phyloP scores from a whole-genome alignment of 139 green algal genomes.

The Chlamydomonas urium region DNA sequence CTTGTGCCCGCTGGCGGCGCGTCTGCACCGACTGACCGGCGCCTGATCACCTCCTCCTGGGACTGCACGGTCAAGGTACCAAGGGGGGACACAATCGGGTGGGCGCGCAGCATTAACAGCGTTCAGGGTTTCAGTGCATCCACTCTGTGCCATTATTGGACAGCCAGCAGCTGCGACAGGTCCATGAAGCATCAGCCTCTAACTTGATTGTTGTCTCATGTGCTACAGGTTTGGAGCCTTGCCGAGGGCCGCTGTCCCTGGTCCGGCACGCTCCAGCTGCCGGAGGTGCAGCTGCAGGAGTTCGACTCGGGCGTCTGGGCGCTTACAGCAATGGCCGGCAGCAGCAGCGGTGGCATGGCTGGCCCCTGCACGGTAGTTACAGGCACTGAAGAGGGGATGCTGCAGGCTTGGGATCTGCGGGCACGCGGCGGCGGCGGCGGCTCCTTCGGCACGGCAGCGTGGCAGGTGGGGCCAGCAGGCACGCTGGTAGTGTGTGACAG shows the following conservation, averaged over 20 bases:
- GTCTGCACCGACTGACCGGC: too few species aligned
- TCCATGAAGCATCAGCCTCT: background rate
- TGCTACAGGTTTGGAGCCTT: slow-evolving; percentile 38
- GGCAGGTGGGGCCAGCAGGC: too few species aligned
- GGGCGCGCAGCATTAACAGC: too few species aligned
- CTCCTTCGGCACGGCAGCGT: too few species aligned
- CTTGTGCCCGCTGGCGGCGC: background rate
- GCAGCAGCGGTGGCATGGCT: background rate
- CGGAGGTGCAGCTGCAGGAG: slow-evolving; percentile 37
- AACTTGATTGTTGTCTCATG: background rate
- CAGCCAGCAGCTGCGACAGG: background rate
- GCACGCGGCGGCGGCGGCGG: background rate
- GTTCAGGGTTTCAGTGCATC: too few species aligned
- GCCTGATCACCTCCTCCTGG: slow-evolving; percentile 58
- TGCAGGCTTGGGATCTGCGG: slow-evolving; percentile 29
- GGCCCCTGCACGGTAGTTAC: slow-evolving; percentile 19
- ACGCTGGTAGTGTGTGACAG: too few species aligned
- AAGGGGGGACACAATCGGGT: background rate
- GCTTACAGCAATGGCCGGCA: slow-evolving; percentile 21
- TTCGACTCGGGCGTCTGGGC: slow-evolving; percentile 58
- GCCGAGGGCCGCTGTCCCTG: slow-evolving; percentile 65
- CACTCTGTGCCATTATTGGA: too few species aligned
- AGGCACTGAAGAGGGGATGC: slow-evolving; percentile 67
- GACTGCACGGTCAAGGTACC: slow-evolving; percentile 65
- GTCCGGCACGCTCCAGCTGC: slow-evolving; percentile 23